These are phyloP conservation scores for Choiromyces venosus DNA, from an alignment of 495 filamentous ascomycete genomes.

Conservation along the genomic window DNA sequence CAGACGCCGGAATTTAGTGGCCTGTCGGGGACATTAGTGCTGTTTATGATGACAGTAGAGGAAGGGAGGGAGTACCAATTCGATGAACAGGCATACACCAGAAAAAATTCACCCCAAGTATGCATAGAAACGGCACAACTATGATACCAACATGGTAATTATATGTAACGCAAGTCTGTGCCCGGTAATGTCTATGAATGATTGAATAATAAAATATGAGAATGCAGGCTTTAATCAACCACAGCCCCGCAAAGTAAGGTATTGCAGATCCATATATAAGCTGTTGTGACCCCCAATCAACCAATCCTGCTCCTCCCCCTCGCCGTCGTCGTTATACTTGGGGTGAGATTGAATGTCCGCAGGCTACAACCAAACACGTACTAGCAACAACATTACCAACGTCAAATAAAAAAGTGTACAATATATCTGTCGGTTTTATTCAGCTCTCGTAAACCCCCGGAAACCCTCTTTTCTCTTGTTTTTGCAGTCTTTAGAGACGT, in stretches of 20 bases:
- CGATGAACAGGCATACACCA: constrained; percentile 23
- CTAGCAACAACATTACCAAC: too few species aligned
- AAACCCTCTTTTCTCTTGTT: too few species aligned
- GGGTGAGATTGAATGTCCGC: constrained; percentile 2
- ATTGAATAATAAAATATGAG: constrained; percentile 27
- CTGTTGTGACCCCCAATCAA: neutral
- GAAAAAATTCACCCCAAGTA: constrained; percentile 17
- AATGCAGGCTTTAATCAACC: constrained; percentile 25
- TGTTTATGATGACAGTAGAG: too few species aligned
- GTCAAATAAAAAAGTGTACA: too few species aligned
- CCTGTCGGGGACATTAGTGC: constrained; percentile 5
- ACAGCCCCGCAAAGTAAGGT: constrained; percentile 20
- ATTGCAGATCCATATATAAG: constrained; percentile 17
- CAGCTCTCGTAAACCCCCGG: too few species aligned
- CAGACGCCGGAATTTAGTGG: constrained; percentile 18
- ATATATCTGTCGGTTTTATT: too few species aligned
- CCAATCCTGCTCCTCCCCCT: too few species aligned
- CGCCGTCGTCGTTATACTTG: neutral
- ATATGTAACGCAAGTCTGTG: constrained; percentile 22
- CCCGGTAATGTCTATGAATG: constrained; percentile 6
- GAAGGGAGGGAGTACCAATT: constrained; percentile 15
- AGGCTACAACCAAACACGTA: too few species aligned
- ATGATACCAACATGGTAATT: constrained; percentile 6
- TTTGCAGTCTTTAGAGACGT: too few species aligned
- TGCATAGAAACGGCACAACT: constrained; percentile 17